Conservation (phyloP, 768 basidiomycete species). For the Scleroderma citrinum region DNA sequence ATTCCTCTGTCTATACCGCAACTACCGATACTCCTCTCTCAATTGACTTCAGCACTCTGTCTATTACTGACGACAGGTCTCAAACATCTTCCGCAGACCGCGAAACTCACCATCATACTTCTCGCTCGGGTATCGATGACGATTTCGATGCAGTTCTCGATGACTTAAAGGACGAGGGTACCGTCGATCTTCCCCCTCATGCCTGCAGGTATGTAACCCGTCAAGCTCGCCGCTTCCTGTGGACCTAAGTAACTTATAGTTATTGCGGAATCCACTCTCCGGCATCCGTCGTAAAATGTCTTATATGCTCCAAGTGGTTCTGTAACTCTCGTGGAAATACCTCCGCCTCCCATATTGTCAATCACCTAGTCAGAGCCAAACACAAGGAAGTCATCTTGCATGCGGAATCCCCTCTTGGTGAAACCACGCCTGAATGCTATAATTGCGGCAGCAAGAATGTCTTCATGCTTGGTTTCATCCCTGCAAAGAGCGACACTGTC, state of each 20-base stretch:
- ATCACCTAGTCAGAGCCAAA: conserved; percentile 97
- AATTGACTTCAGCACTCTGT: conserved; percentile 62
- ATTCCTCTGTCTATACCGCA: conserved; percentile 73
- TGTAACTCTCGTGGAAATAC: conserved; percentile 98
- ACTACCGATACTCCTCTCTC: conserved; percentile 53
- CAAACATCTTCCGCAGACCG: conserved; percentile 36
- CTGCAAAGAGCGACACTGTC: conserved; percentile 97
- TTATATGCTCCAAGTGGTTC: conserved; percentile 93
- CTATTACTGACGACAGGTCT: conserved; percentile 60
- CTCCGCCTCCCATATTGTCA: conserved; percentile 97
- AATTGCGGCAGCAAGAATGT: conserved; percentile 99
- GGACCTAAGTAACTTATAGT: conserved; percentile 36
- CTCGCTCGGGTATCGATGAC: conserved; percentile 50
- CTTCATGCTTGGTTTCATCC: conserved; percentile 99
- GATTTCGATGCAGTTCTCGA: conserved; percentile 89
- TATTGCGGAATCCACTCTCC: conserved; percentile 99
- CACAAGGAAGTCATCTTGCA: conserved; percentile 99
- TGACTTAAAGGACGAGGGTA: conserved; percentile 77
- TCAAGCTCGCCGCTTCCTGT: conserved; percentile 1
- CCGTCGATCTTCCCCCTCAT: conserved; percentile 80
- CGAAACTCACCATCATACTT: conserved; percentile 28
- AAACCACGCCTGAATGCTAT: conserved; percentile 98
- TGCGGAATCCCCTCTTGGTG: conserved; percentile 90
- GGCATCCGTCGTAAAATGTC: conserved; percentile 93
- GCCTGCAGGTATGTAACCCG: conserved; percentile 77